phyloP scores from a whole-genome alignment of 768 basidiomycete genomes.

The Lactifluus piperatus region DNA sequence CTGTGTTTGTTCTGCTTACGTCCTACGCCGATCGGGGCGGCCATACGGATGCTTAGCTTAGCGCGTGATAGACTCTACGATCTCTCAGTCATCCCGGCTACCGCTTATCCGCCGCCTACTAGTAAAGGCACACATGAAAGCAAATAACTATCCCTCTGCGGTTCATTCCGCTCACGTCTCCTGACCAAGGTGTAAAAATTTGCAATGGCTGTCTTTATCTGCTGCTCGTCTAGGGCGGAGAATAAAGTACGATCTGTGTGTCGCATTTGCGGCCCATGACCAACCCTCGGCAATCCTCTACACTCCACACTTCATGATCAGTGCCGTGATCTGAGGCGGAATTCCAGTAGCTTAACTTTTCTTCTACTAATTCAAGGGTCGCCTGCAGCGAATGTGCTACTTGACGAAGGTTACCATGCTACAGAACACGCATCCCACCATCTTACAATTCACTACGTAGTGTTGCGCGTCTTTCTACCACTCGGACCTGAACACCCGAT shows the following conservation, averaged over 20 bases:
- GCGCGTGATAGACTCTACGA: neutral
- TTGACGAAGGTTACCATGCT: neutral
- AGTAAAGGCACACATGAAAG: neutral
- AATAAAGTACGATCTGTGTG: neutral
- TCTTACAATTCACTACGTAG: neutral
- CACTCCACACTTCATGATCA: neutral
- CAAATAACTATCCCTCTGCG: neutral
- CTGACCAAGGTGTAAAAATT: neutral
- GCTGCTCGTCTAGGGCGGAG: neutral
- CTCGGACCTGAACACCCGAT: neutral
- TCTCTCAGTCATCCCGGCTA: neutral
- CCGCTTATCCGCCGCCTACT: neutral
- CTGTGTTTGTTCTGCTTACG: neutral
- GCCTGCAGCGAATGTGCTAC: neutral
- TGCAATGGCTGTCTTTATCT: neutral
- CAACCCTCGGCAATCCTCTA: neutral
- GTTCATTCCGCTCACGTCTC: neutral
- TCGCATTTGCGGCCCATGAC: neutral
- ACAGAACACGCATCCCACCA: neutral
- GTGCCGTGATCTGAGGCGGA: neutral
- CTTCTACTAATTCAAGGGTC: neutral
- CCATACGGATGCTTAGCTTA: neutral
- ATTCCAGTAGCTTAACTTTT: neutral
- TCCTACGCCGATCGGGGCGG: neutral
- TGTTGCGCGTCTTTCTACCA: neutral